Conservation (phyloP, 2,329 filamentous ascomycete genomes). For the Rosellinia necatrix region DNA sequence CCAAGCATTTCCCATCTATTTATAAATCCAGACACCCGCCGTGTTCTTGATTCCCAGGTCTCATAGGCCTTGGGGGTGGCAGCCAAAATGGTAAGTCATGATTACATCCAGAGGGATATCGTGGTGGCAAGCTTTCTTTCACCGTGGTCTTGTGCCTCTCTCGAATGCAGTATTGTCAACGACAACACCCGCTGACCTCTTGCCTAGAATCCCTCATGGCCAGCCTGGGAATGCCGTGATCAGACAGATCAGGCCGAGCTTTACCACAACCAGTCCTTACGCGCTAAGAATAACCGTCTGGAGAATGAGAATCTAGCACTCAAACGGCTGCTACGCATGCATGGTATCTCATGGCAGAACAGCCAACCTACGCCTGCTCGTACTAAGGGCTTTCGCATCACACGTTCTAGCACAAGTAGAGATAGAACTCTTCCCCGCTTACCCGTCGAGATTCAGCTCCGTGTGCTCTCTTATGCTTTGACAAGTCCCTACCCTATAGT, state of each 20-base stretch:
- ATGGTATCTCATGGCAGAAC: slow-evolving; percentile 56
- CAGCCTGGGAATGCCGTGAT: slow-evolving; percentile 57
- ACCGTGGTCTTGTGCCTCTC: neutral
- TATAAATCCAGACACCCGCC: too few relatives aligned
- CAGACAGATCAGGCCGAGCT: slow-evolving; percentile 55
- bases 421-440: slow-evolving; percentile 47
- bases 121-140: too few relatives aligned
- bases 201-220: slow-evolving; percentile 22
- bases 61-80: too few relatives aligned
- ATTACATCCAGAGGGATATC: too few relatives aligned
- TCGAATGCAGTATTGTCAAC: neutral
- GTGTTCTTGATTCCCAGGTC: too few relatives aligned
- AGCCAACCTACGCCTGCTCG: slow-evolving; percentile 40
- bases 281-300: slow-evolving; percentile 51
- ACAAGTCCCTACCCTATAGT: slow-evolving; percentile 55
- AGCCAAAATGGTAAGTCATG: slow-evolving; percentile 27
- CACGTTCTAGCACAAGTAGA: slow-evolving; percentile 33
- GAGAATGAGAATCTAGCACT: slow-evolving; percentile 54
- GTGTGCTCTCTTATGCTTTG: slow-evolving; percentile 57
- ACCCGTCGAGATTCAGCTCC: slow-evolving; percentile 57
- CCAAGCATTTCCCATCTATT: too few relatives aligned
- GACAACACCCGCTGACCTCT: slow-evolving; percentile 1
- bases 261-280: slow-evolving; percentile 55
- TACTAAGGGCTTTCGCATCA: slow-evolving; percentile 31
- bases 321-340: slow-evolving; percentile 57